Evolutionary conservation across 1,284 basidiomycete species (phyloP), one percentile per base, ranked within the genome.

Genomic region (Irpex sp.): DNA sequence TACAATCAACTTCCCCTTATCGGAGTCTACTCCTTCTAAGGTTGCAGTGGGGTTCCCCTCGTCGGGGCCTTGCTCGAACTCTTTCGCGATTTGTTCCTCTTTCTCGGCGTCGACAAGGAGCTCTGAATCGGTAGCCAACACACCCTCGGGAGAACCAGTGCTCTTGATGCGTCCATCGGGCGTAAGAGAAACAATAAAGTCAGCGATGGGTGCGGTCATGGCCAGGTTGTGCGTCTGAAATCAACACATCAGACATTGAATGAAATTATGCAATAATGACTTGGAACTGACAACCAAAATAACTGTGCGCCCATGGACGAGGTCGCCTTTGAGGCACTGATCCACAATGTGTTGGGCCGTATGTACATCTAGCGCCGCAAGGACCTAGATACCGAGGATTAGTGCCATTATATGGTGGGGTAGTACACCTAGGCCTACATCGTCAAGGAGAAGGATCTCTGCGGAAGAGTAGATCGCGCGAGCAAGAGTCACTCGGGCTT

Each of bases 321-420:
- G 76, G 63, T 89, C 86, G 4, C 90, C 89, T 58, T 77, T 74
- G 74, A 94, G 85, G 67, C 90, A 89, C 60, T 92, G 85, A 47
- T 92, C 85, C 21, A 93, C 84, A 63, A 94, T 88, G 83, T 85
- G 92, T 60, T 85, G 84, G 0, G 90, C 81, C 1, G 91, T 94
- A 67, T 89, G 83, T 13, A 87, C 82, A 68, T 85, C 83, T 13
- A 86, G 73, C 11, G 83, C 84, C 9, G 83, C 83, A 15, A 85
- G 72, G 4, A 86, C 74, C 69, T 72, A 60, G 13, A 26, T 3
- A 43, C 39, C 39, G 15, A 11, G 21, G 54, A n/a, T 17, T 59
- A 35, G 19, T 62, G 46, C 31, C 31, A 31, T 31, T 31, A 31
- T 31, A 31, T 31, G 64, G 47, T 57, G 17, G 36, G 1, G 2